These are phyloP conservation scores for Cantharellus anzutake DNA, from an alignment of 768 basidiomycete species.

Conservation along the genomic window DNA sequence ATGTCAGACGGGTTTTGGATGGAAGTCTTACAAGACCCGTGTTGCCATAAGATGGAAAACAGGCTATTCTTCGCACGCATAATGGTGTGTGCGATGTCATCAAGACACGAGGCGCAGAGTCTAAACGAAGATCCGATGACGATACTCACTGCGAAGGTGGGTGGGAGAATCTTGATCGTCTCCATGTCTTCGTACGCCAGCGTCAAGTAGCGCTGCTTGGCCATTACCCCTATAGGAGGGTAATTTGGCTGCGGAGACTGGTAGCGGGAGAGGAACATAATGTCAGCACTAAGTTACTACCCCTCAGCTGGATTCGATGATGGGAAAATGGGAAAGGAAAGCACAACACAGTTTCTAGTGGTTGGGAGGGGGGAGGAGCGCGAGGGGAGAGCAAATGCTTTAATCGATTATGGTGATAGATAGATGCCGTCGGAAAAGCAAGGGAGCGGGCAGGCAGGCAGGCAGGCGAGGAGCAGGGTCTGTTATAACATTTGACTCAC, in stretches of 20 bases:
- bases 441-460: too few relatives aligned
- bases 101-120: not conserved
- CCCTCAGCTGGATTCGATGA: too few relatives aligned
- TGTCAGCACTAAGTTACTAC: not conserved
- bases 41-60: not conserved
- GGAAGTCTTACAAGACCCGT: not conserved
- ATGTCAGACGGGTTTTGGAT: not conserved
- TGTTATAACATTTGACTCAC: too few relatives aligned
- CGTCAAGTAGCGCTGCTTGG: slow-evolving; percentile 40
- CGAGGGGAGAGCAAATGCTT: not conserved
- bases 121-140: not conserved
- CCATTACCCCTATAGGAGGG: not conserved
- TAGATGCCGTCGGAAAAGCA: too few relatives aligned
- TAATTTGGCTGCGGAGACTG: not conserved
- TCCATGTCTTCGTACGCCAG: slow-evolving; percentile 75
- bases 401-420: not conserved
- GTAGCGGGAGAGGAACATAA: not conserved
- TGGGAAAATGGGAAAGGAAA: too few relatives aligned
- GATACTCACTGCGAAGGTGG: slow-evolving; percentile 36
- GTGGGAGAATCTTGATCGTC: slow-evolving; percentile 64
- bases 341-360: not conserved
- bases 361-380: not conserved
- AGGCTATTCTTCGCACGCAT: too few relatives aligned
- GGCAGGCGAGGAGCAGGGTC: too few relatives aligned
- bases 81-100: not conserved